These are phyloP conservation scores for Mollisia scopiformis DNA, from an alignment of 2,329 filamentous ascomycete species.

Conservation along the genomic window DNA sequence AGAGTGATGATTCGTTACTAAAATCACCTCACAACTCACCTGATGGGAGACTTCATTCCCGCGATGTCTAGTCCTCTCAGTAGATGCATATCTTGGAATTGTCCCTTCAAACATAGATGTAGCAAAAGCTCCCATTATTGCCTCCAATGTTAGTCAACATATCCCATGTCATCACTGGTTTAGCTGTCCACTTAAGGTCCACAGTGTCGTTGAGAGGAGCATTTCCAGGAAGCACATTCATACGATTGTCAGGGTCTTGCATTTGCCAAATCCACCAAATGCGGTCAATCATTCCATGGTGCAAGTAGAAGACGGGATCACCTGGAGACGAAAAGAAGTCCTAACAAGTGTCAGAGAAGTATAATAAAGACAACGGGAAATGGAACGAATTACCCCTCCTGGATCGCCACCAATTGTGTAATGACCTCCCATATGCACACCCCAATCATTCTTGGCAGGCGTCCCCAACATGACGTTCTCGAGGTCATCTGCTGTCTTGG, in stretches of 20 bases:
- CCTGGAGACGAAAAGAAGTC: slow-evolving; percentile 47
- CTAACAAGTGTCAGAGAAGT: slow-evolving; percentile 49
- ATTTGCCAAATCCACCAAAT: slow-evolving; percentile 52
- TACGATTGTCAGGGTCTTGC: slow-evolving; percentile 40
- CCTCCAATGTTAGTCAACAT: slow-evolving; percentile 37
- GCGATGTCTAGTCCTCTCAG: too few species aligned
- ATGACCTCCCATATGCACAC: slow-evolving; percentile 44
- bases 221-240: slow-evolving; percentile 31
- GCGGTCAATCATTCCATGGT: slow-evolving; percentile 49
- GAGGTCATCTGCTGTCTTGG: slow-evolving; percentile 37
- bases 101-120: slow-evolving; percentile 46
- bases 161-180: slow-evolving; percentile 44
- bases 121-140: slow-evolving; percentile 40
- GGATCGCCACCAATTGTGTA: slow-evolving; percentile 48
- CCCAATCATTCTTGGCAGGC: slow-evolving; percentile 34
- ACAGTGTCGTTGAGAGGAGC: slow-evolving; percentile 36
- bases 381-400: slow-evolving; percentile 18
- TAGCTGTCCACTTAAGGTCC: slow-evolving; percentile 42
- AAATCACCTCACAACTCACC: too few species aligned
- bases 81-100: too few species aligned
- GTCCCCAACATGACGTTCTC: slow-evolving; percentile 48
- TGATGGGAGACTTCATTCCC: too few species aligned
- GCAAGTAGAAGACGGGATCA: slow-evolving; percentile 49
- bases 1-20: too few species aligned
- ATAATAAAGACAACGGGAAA: slow-evolving; percentile 12